Conservation (phyloP, 2,329 filamentous ascomycete genomes). For the Didymella arachidicola region DNA sequence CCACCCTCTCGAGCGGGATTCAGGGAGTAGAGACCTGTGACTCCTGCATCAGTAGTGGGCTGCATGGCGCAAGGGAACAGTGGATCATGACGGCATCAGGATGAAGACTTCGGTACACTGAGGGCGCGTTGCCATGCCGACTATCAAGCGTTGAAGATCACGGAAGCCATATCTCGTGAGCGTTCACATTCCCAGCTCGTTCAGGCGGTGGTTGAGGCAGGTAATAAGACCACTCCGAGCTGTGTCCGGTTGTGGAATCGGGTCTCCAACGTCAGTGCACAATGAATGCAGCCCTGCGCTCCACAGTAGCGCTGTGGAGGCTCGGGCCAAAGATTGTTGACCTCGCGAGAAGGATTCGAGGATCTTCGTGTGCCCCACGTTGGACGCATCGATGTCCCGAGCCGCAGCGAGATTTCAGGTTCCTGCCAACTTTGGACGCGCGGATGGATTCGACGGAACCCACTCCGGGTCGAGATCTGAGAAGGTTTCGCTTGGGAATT, state of each 20-base stretch:
- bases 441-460: conserved; percentile 13
- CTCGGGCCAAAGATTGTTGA: conserved; percentile 14
- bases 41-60: neutral
- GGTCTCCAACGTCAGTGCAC: neutral
- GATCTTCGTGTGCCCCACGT: conserved; percentile 19
- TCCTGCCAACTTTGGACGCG: conserved; percentile 2
- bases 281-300: neutral
- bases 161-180: conserved; percentile 8
- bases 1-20: neutral
- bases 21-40: neutral
- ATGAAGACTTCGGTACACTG: conserved; percentile 2
- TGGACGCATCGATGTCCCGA: conserved; percentile 12
- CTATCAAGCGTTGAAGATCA: conserved; percentile 7
- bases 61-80: conserved; percentile 13
- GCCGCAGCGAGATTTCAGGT: conserved; percentile 15
- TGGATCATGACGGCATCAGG: conserved; percentile 15
- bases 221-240: conserved; percentile 1
- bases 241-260: neutral
- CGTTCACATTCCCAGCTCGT: conserved; percentile 7
- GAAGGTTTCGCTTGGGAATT: conserved; percentile 22
- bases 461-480: conserved; percentile 18
- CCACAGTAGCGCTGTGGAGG: conserved; percentile 7
- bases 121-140: conserved; percentile 16
- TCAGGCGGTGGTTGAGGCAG: conserved; percentile 14
- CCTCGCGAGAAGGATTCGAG: conserved; percentile 5